Percentiles rank a stretch among this genome's conserved stretches.
Evolutionary conservation across 495 filamentous ascomycete species (phyloP).

Genomic region (Pseudomonodictys pantanalensis): DNA sequence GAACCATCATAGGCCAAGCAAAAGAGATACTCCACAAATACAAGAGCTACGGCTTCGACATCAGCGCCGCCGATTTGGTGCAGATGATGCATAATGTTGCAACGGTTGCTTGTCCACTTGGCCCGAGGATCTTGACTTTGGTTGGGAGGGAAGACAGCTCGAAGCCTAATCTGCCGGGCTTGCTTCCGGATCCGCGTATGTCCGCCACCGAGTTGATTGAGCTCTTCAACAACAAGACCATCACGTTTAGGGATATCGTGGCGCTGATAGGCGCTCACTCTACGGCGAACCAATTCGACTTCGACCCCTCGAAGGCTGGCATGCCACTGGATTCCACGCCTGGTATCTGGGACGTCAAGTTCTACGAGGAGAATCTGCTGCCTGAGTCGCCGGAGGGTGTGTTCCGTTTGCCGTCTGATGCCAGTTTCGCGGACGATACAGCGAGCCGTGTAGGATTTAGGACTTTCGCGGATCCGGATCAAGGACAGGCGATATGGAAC

Average conservation of each 20-base stretch:
- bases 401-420: neutral
- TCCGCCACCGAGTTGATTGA: slow-evolving; percentile 36
- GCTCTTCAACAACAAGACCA: slow-evolving; percentile 48
- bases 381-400: neutral
- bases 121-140: slow-evolving; percentile 30
- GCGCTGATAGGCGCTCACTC: slow-evolving; percentile 52
- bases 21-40: neutral
- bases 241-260: slow-evolving; percentile 43
- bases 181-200: slow-evolving; percentile 36
- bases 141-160: slow-evolving; percentile 40
- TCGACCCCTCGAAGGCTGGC: slow-evolving; percentile 33
- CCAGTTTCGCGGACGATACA: too few species aligned
- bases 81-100: slow-evolving; percentile 20
- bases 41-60: neutral
- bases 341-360: slow-evolving; percentile 43
- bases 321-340: slow-evolving; percentile 44
- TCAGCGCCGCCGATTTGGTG: slow-evolving; percentile 27
- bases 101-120: slow-evolving; percentile 10
- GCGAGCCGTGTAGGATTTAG: too few species aligned
- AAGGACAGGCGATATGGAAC: too few species aligned
- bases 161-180: slow-evolving; percentile 25
- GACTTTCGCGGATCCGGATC: neutral
- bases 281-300: slow-evolving; percentile 43
- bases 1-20: neutral
- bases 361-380: slow-evolving; percentile 36